Evolutionary conservation across 148 eudicot genomes (phyloP).

Genomic region (Nepenthes gracilis): DNA sequence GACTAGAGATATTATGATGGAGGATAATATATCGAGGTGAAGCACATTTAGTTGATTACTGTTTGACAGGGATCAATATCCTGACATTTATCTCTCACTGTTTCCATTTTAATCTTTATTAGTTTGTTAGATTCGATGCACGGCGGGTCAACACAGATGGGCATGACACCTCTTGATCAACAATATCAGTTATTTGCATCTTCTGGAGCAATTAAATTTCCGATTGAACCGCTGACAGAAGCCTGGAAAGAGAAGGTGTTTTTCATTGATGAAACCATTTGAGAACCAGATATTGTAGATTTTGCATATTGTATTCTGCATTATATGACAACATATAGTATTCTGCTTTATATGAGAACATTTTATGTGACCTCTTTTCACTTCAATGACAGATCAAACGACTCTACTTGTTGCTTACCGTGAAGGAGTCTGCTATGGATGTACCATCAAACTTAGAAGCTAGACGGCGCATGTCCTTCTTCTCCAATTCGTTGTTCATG

Average conservation of each 20-base stretch:
- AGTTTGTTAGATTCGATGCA: slow-evolving; percentile 58
- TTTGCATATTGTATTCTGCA: not conserved
- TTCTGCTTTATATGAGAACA: not conserved
- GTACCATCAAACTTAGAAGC: slow-evolving; percentile 97
- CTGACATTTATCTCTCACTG: slow-evolving; percentile 5
- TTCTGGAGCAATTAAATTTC: slow-evolving; percentile 82
- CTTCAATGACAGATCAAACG: slow-evolving; percentile 63
- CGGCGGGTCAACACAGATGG: slow-evolving; percentile 55
- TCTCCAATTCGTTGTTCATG: slow-evolving; percentile 97
- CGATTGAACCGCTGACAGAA: slow-evolving; percentile 66
- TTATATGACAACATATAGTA: not conserved
- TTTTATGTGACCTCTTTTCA: too few relatives aligned
- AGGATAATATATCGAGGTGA: slow-evolving; percentile 53
- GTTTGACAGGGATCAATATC: not conserved
- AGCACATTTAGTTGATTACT: slow-evolving; percentile 2
- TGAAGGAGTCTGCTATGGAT: slow-evolving; percentile 97
- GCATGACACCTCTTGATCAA: slow-evolving; percentile 53
- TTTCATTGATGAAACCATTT: not conserved
- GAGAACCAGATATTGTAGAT: not conserved
- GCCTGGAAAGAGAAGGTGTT: slow-evolving; percentile 97
- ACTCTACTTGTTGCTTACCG: slow-evolving; percentile 74
- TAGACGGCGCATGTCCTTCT: slow-evolving; percentile 88
- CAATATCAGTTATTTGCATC: slow-evolving; percentile 84
- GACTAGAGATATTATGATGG: slow-evolving; percentile 85
- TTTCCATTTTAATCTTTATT: not conserved